Evolutionary conservation across 805 yeast genomes (phyloP).

Genomic region (Ogataea degrootiae): DNA sequence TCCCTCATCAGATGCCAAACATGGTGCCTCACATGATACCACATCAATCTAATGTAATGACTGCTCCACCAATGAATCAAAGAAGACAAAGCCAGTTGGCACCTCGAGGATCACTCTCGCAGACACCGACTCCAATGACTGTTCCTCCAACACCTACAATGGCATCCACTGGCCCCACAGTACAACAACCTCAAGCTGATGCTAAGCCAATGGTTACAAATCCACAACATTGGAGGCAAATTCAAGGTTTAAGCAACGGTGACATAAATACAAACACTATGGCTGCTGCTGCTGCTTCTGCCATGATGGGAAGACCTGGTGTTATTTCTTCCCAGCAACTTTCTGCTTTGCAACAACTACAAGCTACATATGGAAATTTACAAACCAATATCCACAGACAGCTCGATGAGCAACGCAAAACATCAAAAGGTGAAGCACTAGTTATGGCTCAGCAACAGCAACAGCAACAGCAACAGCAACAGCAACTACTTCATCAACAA

Average conservation of each 20-base stretch:
- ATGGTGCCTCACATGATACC: conserved; percentile 8
- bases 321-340: conserved; percentile 21
- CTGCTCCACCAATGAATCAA: neutral
- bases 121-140: conserved; percentile 17
- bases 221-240: conserved; percentile 16
- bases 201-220: neutral
- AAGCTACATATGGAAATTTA: conserved; percentile 27
- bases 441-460: neutral
- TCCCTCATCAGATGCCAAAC: conserved; percentile 5
- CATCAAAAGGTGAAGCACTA: neutral
- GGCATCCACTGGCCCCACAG: no score
- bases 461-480: neutral
- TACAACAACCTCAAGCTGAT: neutral
- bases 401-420: conserved; percentile 15
- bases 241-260: conserved; percentile 15
- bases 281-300: conserved; percentile 24
- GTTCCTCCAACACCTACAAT: conserved; percentile 16
- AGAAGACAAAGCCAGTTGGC: neutral
- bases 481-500: conserved; percentile 6
- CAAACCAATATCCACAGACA: conserved; percentile 22
- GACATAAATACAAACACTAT: conserved; percentile 12
- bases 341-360: conserved; percentile 25
- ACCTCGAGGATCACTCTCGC: conserved; percentile 3
- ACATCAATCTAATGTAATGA: neutral
- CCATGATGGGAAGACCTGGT: conserved; percentile 24